phyloP scores from a whole-genome alignment of 352 stramenopile genomes.

The Globisporangium nodosum region DNA sequence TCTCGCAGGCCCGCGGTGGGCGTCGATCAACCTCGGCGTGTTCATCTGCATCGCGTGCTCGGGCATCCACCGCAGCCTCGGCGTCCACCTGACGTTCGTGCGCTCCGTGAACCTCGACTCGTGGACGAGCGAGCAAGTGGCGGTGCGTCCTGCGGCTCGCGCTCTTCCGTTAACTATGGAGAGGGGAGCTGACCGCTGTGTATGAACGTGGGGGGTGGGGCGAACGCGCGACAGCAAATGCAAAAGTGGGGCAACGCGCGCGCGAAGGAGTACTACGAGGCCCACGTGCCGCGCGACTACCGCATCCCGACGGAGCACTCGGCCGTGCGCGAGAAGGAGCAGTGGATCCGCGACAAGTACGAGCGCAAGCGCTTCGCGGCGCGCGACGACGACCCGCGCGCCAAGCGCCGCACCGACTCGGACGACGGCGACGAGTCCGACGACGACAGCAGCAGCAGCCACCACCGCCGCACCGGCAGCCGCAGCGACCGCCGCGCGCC shows the following conservation, averaged over 20 bases:
- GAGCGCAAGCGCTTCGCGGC: slow-evolving; percentile 76
- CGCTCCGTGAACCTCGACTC: slow-evolving; percentile 91
- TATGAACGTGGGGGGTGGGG: background rate
- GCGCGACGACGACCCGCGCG: slow-evolving; percentile 35
- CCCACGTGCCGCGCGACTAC: slow-evolving; percentile 71
- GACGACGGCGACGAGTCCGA: slow-evolving; percentile 26
- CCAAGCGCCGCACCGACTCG: slow-evolving; percentile 33
- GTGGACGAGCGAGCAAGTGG: slow-evolving; percentile 89
- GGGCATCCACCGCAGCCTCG: slow-evolving; percentile 90
- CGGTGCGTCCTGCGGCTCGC: slow-evolving; percentile 21
- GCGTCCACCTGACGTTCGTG: slow-evolving; percentile 92
- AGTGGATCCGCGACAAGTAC: slow-evolving; percentile 90
- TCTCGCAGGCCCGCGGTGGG: slow-evolving; percentile 78
- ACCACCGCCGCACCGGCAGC: slow-evolving; percentile 8
- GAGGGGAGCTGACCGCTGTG: too few species aligned
- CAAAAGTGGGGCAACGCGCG: slow-evolving; percentile 88
- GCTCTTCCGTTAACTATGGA: too few species aligned
- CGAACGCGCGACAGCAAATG: slow-evolving; percentile 65
- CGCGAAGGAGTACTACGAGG: slow-evolving; percentile 89
- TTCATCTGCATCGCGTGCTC: slow-evolving; percentile 95
- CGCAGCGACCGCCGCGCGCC: slow-evolving; percentile 6
- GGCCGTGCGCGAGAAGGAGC: slow-evolving; percentile 82
- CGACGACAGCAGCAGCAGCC: slow-evolving; percentile 10
- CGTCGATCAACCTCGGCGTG: slow-evolving; percentile 91
- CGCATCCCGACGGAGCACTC: slow-evolving; percentile 76